Percentiles rank a stretch among this genome's conserved stretches.
Evolutionary conservation across 768 basidiomycete genomes (phyloP).

Genomic region (Lactarius pseudohatsudake): DNA sequence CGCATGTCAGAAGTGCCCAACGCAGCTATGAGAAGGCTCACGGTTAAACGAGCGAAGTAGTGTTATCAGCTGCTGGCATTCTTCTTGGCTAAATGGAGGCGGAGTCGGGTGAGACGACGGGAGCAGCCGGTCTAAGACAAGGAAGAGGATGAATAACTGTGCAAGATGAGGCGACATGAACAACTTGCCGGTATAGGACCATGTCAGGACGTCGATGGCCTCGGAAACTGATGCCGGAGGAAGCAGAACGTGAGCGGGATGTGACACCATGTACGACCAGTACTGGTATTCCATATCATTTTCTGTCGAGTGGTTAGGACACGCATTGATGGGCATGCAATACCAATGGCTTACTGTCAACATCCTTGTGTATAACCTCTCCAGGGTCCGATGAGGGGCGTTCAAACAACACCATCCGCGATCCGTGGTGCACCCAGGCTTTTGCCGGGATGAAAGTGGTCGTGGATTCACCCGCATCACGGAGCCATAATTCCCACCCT

Average conservation of each 20-base stretch:
- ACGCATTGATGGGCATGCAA: neutral
- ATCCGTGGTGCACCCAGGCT: slow-evolving; percentile 68
- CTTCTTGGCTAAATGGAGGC: slow-evolving; percentile 71
- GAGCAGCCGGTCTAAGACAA: slow-evolving; percentile 60
- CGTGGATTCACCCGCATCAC: slow-evolving; percentile 40
- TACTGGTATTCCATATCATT: slow-evolving; percentile 77
- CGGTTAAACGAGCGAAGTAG: slow-evolving; percentile 50
- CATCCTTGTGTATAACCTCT: slow-evolving; percentile 33
- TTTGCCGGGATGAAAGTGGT: slow-evolving; percentile 42
- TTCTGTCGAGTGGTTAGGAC: slow-evolving; percentile 41
- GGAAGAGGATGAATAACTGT: neutral
- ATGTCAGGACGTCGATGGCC: slow-evolving; percentile 73
- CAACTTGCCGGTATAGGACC: slow-evolving; percentile 71
- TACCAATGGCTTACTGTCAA: slow-evolving; percentile 42
- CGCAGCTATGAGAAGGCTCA: slow-evolving; percentile 13
- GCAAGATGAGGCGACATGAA: neutral
- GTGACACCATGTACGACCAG: slow-evolving; percentile 78
- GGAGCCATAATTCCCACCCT: slow-evolving; percentile 65
- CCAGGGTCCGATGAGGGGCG: slow-evolving; percentile 38
- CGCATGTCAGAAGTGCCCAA: neutral
- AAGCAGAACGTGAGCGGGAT: slow-evolving; percentile 69
- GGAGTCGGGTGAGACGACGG: slow-evolving; percentile 55
- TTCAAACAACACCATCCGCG: slow-evolving; percentile 51
- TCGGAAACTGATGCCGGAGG: slow-evolving; percentile 58
- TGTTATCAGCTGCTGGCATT: slow-evolving; percentile 71